phyloP scores from a whole-genome alignment of 2,329 filamentous ascomycete species.

The Curvularia spicifera region DNA sequence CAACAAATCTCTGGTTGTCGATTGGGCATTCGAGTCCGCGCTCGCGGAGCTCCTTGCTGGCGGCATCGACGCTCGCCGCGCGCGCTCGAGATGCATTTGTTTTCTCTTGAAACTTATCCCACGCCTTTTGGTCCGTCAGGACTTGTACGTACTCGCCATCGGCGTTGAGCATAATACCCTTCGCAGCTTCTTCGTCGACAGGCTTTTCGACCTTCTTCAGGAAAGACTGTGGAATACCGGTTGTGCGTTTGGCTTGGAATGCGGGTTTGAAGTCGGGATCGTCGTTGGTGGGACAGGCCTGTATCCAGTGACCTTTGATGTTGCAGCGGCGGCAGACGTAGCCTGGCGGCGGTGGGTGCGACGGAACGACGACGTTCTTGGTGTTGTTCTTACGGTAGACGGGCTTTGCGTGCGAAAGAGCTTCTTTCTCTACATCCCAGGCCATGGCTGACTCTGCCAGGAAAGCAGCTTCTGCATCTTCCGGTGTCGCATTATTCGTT shows the following conservation, averaged over 20 bases:
- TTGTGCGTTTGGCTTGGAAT: constrained; percentile 92
- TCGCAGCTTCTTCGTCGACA: constrained; percentile 80
- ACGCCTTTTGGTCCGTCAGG: constrained; percentile 91
- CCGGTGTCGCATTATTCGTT: constrained; percentile 73
- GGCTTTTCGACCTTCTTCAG: constrained; percentile 95
- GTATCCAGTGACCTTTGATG: constrained; percentile 99
- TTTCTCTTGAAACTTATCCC: constrained; percentile 97
- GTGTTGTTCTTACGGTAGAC: constrained; percentile 47
- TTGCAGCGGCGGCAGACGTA: constrained; percentile 97
- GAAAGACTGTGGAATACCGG: constrained; percentile 94
- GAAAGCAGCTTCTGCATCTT: constrained; percentile 92
- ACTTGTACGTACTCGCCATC: constrained; percentile 98
- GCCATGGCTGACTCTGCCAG: constrained; percentile 87
- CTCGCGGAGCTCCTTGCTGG: constrained; percentile 86
- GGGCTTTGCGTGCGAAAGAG: constrained; percentile 74
- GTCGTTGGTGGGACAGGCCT: constrained; percentile 97
- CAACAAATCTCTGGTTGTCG: constrained; percentile 97
- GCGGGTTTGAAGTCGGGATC: constrained; percentile 95
- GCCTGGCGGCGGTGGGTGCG: constrained; percentile 89
- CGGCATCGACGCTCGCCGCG: constrained; percentile 76
- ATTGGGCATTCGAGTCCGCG: constrained; percentile 90
- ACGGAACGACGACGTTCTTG: constrained; percentile 80
- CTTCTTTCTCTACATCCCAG: constrained; percentile 91
- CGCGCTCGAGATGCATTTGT: constrained; percentile 84
- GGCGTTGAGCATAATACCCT: constrained; percentile 95